Base-by-base conservation (phyloP, 163 green algal species). In the Scenedesmus sp. region DNA sequence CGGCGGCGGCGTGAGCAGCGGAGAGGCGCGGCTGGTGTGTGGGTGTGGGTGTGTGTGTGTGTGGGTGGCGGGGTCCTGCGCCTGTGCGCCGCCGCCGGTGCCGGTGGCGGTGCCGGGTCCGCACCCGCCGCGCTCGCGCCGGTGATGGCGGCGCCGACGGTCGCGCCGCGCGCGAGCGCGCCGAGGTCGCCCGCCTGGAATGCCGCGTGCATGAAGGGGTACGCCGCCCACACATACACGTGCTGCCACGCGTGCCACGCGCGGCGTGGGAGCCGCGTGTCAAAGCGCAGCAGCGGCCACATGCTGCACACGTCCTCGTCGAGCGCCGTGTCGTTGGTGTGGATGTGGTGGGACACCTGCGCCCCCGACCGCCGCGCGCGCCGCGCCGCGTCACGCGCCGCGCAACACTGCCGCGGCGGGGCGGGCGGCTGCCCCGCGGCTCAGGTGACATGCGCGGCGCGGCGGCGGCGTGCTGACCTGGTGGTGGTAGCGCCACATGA, bases 401-500 rank as follows among this genome's bases (percentile, higher is more conserved):
- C 36, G 53, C 22, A 2, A 17, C 9, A 45, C n/a, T n/a, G n/a
- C n/a, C n/a, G n/a, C n/a, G n/a, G n/a, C n/a, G n/a, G n/a, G n/a
- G n/a, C n/a, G n/a, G n/a, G n/a, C n/a, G n/a, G n/a, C n/a, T n/a
- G n/a, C n/a, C n/a, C n/a, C n/a, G n/a, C n/a, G n/a, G n/a, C n/a
- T n/a, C n/a, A n/a, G n/a, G n/a, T n/a, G n/a, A n/a, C n/a, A n/a
- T n/a, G n/a, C n/a, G n/a, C n/a, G n/a, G n/a, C n/a, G n/a, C n/a
- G n/a, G n/a, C n/a, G n/a, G n/a, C n/a, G n/a, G n/a, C n/a, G n/a
- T n/a, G n/a, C n/a, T n/a, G 56, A 88, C 86, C 86, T 95, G 90
- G 83, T 95, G 92, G 77, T 96, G 92, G 82, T 96, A 96, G 7
- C 90, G 75, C 92, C 92, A 97, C 85, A 91, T 92, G 34, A 96